Conservation (phyloP, 352 stramenopile genomes). For the Synura sp. region DNA sequence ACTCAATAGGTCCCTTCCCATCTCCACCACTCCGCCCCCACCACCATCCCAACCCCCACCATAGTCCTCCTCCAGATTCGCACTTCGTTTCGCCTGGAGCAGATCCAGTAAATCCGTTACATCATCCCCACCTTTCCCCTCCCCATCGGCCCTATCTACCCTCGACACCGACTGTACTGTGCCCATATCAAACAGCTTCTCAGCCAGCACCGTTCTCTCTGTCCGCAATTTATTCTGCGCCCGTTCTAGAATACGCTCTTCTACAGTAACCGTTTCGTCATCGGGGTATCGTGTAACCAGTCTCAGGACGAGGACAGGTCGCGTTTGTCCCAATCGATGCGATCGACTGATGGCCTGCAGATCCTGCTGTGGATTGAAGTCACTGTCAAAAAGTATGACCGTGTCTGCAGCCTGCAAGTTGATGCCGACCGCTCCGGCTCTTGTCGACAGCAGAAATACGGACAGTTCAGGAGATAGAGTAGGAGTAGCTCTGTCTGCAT, state of each 20-base stretch:
- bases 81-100: too few relatives aligned
- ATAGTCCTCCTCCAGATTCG: too few relatives aligned
- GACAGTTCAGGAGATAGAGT: slow-evolving; percentile 59
- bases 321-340: slow-evolving; percentile 98
- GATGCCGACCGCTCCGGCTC: slow-evolving; percentile 90
- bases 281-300: not conserved
- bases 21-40: too few relatives aligned
- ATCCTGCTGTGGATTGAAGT: slow-evolving; percentile 63
- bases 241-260: slow-evolving; percentile 10
- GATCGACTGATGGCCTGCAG: slow-evolving; percentile 92
- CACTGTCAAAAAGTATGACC: slow-evolving; percentile 93
- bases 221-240: slow-evolving; percentile 17
- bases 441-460: slow-evolving; percentile 88
- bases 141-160: too few relatives aligned
- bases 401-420: slow-evolving; percentile 98
- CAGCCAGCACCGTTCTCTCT: slow-evolving; percentile 53
- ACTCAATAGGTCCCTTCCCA: too few relatives aligned
- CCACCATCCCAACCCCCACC: too few relatives aligned
- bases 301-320: slow-evolving; percentile 65
- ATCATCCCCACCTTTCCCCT: too few relatives aligned
- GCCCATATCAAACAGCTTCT: too few relatives aligned
- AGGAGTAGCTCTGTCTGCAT: not conserved
- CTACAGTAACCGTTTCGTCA: not conserved
- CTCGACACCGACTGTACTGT: too few relatives aligned
- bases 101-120: too few relatives aligned